These are phyloP conservation scores for Ceratobasidium sp. DNA, from an alignment of 1,284 basidiomycete genomes.

Conservation along the genomic window DNA sequence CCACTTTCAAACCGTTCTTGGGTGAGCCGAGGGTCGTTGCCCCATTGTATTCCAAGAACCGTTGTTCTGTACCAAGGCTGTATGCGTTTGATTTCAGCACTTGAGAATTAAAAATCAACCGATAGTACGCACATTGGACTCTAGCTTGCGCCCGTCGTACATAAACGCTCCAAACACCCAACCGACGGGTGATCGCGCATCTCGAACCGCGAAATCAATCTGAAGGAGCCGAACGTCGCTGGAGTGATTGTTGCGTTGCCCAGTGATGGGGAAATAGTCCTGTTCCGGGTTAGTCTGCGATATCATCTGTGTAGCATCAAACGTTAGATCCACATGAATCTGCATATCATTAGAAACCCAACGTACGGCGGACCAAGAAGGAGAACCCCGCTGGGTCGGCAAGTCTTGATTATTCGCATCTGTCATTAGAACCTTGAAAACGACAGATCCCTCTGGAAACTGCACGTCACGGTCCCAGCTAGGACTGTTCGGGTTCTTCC, in stretches of 20 bases:
- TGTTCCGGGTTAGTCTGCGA: conserved; percentile 21
- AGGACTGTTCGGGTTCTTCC: conserved; percentile 28
- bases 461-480: conserved; percentile 27
- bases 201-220: conserved; percentile 34
- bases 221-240: conserved; percentile 35
- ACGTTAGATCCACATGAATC: not conserved
- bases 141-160: conserved; percentile 20
- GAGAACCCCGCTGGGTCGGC: conserved; percentile 28
- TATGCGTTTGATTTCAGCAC: not conserved
- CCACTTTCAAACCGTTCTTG: conserved; percentile 25
- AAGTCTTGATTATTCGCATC: conserved; percentile 20
- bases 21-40: conserved; percentile 35
- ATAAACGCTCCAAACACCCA: conserved; percentile 40
- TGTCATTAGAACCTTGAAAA: conserved; percentile 37
- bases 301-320: conserved; percentile 6
- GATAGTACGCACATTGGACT: not conserved
- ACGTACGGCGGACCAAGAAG: conserved; percentile 31
- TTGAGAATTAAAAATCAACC: too few relatives aligned
- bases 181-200: conserved; percentile 34
- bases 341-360: not conserved
- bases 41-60: conserved; percentile 35
- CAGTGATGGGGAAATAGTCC: conserved; percentile 10
- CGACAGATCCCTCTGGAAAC: conserved; percentile 34
- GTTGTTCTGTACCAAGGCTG: conserved; percentile 38
- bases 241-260: conserved; percentile 20